Evolutionary conservation across 768 basidiomycete species (phyloP), one percentile per base, ranked within the genome.

Genomic region (Lactarius tabidus): DNA sequence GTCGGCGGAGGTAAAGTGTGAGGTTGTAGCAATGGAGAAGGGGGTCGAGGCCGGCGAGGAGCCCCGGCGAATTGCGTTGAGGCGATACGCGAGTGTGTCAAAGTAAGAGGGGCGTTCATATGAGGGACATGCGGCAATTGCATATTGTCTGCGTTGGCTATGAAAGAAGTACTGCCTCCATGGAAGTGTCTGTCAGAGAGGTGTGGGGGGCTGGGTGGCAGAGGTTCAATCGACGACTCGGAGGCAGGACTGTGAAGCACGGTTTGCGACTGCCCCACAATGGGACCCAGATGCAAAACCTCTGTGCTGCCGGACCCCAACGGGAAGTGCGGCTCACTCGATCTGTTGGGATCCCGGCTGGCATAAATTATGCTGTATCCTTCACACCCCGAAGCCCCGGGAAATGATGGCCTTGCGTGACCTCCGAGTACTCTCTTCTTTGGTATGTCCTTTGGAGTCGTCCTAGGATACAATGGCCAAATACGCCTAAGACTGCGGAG

Each of bases 311-410:
- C 23, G 17, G 55, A 41, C 35, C 60, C 38, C 6, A 28, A 23
- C 20, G 7, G 6, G 3, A 26, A 43, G 17, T 10, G 38, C 18
- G 29, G 56, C 39, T 62, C 45, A 38, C 56, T 33, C 14, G 9
- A 53, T 10, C 43, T 36, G 6, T 23, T 54, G 17, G 26, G 35
- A 28, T 26, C 28, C 14, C 0, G 26, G 33, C 65, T 66, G 1
- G 65, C 60, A 15, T 38, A 62, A 23, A 66, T 26, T 17, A 56
- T 29, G 6, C 28, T 31, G 41, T 45, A 52, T n/a, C 41, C 56
- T 53, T 62, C 35, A 20, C 3, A 29, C 20, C 7, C 3, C 31
- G 29, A 43, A 10, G 14, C 23, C 55, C 7, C 15, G 2, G 48
- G 7, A 26, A 54, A 41, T 39, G 60, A 43, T n/a, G 8, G 60